Evolutionary conservation across 2,329 filamentous ascomycete genomes (phyloP).

Genomic region (Incumbomyces delicatus): DNA sequence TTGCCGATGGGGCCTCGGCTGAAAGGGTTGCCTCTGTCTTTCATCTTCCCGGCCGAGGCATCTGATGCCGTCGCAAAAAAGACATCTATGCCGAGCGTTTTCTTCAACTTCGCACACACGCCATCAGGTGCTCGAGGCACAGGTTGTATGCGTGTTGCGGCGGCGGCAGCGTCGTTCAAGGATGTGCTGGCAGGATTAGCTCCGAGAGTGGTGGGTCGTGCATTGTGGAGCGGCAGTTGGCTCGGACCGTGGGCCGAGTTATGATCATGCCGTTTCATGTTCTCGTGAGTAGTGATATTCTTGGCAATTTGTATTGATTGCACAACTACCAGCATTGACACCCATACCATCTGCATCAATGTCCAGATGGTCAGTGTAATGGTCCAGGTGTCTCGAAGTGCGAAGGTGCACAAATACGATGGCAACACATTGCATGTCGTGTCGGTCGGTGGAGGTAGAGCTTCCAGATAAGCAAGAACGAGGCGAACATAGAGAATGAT

Average conservation of each 20-base stretch:
- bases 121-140: slow-evolving; percentile 55
- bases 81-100: slow-evolving; percentile 79
- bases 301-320: slow-evolving; percentile 87
- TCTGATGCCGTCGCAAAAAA: slow-evolving; percentile 85
- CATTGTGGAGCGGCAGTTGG: slow-evolving; percentile 29
- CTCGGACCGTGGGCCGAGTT: slow-evolving; percentile 6
- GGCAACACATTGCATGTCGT: slow-evolving; percentile 62
- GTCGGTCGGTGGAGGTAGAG: slow-evolving; percentile 3
- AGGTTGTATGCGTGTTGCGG: slow-evolving; percentile 21
- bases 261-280: slow-evolving; percentile 66
- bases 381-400: slow-evolving; percentile 76
- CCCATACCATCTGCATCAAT: slow-evolving; percentile 80
- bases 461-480: slow-evolving; percentile 48
- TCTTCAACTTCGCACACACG: slow-evolving; percentile 69
- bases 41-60: slow-evolving; percentile 42
- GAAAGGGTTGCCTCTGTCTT: slow-evolving; percentile 65
- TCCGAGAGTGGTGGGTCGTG: slow-evolving; percentile 32
- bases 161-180: slow-evolving; percentile 25
- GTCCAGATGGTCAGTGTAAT: slow-evolving; percentile 72
- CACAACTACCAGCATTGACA: slow-evolving; percentile 91
- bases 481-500: slow-evolving; percentile 64
- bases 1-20: slow-evolving; percentile 75
- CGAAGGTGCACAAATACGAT: slow-evolving; percentile 61
- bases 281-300: slow-evolving; percentile 92
- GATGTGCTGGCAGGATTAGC: slow-evolving; percentile 19